phyloP scores from a whole-genome alignment of 2,329 filamentous ascomycete species.

The Exophiala sideris region DNA sequence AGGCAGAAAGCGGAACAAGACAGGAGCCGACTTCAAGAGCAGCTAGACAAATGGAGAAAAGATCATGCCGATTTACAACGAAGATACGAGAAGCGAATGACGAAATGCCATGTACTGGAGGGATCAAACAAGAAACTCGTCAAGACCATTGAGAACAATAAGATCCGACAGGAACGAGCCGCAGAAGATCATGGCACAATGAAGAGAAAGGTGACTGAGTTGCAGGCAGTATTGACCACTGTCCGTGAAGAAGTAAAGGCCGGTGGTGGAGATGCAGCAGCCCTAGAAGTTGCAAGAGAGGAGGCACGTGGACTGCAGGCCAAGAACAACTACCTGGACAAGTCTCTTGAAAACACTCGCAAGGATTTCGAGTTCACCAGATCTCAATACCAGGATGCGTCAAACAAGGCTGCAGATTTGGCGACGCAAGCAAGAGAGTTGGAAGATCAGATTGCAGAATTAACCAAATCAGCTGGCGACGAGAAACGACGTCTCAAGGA shows the following conservation, averaged over 20 bases:
- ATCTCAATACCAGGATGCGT: constrained; percentile 47
- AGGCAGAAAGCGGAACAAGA: constrained; percentile 34
- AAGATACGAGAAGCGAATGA: constrained; percentile 42
- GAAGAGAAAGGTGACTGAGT: constrained; percentile 39
- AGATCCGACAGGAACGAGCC: constrained; percentile 35
- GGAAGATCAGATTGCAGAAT: constrained; percentile 35
- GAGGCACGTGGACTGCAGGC: constrained; percentile 29
- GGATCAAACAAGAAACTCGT: constrained; percentile 32
- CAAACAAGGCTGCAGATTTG: constrained; percentile 42
- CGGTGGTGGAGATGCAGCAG: constrained; percentile 35
- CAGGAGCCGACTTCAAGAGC: constrained; percentile 30
- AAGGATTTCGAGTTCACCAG: constrained; percentile 46
- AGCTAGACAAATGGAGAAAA: constrained; percentile 34
- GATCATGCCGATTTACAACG: constrained; percentile 39
- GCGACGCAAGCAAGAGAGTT: constrained; percentile 38
- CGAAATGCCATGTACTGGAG: constrained; percentile 37
- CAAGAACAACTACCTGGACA: constrained; percentile 34
- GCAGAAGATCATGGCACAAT: constrained; percentile 39
- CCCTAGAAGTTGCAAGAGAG: constrained; percentile 40
- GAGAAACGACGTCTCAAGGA: constrained; percentile 39
- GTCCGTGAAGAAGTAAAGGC: constrained; percentile 40
- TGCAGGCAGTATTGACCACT: constrained; percentile 39
- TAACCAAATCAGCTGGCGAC: constrained; percentile 37
- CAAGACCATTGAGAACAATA: constrained; percentile 30
- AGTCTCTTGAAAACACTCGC: constrained; percentile 40